Evolutionary conservation across 2,329 filamentous ascomycete species (phyloP), one percentile per base, ranked within the genome.

Genomic region (Colletotrichum musae): DNA sequence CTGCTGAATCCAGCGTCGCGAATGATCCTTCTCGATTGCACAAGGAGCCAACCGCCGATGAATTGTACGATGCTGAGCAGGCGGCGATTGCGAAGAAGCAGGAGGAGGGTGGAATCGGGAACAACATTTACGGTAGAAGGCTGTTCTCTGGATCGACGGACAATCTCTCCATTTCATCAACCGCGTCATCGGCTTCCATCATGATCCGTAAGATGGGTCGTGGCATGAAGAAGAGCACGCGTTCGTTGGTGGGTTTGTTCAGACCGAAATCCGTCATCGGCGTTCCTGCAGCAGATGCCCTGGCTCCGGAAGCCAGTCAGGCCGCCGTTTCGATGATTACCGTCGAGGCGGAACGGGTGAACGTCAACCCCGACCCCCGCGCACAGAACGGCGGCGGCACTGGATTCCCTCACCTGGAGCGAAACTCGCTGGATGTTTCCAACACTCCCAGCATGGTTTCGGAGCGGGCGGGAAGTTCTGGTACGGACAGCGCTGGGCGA

Each of bases 131-230:
- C 79, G 93, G 93, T 26, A 93, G 94, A 15, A 92, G 92, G 72
- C 89, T 95, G 72, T 98, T 98, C 78, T 89, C 91, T 16, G 93
- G 94, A 15, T 99, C 96, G 5, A 98, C 94, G 0, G 96, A 99
- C 80, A 98, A 98, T 74, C 82, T 99, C 52, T 97, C 94, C 15
- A 94, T 97, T 72, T 95, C 93, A 1, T 97, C 94, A 4, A 97
- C 94, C 10, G 94, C 94, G 21, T 97, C 94, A 6, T 97, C 94
- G 21, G 94, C 94, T 41, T 97, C 94, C 36, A 91, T 97, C 75
- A 97, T 97, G 94, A 93, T 99, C 73, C 91, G 96, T 61, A 99
- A 99, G 84, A 99, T 99, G 96, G 96, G 96, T 64, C 94, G 94
- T 73, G 95, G 95, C n/a, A 93, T 98, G 90, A 98, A 97, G 87